Conservation (phyloP, 345 rosid genomes). For the Stellera chamaejasme region DNA sequence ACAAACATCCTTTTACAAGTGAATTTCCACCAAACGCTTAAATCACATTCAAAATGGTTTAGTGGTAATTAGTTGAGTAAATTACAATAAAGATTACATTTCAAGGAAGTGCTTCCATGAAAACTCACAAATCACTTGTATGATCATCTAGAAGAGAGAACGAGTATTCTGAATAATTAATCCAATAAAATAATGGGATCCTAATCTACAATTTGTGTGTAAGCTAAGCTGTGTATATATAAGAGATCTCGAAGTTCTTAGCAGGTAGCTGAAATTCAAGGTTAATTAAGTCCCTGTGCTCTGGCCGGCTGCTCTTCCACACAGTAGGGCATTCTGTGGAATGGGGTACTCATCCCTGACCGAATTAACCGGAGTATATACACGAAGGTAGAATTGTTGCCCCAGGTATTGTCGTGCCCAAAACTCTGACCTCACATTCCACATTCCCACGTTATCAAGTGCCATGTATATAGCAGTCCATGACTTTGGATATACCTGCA, state of each 20-base stretch:
- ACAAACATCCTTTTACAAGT: too few species aligned
- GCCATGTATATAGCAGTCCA: constrained; percentile 89
- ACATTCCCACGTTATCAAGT: constrained; percentile 91
- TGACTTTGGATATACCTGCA: constrained; percentile 84
- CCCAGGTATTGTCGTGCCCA: constrained; percentile 96
- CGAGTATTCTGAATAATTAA: not conserved
- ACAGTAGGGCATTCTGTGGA: constrained; percentile 70
- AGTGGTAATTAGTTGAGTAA: too few species aligned
- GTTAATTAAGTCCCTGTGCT: constrained; percentile 15
- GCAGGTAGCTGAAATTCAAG: not conserved
- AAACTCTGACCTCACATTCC: constrained; percentile 79
- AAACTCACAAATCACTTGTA: too few species aligned
- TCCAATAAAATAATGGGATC: constrained; percentile 20
- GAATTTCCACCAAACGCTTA: not conserved
- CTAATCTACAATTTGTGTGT: constrained; percentile 2
- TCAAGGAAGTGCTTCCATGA: too few species aligned
- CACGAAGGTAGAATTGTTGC: constrained; percentile 78
- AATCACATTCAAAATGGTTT: not conserved
- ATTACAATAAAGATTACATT: not conserved
- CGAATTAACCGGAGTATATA: constrained; percentile 42
- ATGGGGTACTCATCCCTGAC: constrained; percentile 63
- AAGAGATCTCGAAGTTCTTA: too few species aligned
- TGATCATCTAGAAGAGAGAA: not conserved
- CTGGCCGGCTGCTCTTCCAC: constrained; percentile 53
- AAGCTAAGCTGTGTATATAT: not conserved